Evolutionary conservation across 345 rosid genomes (phyloP).

Genomic region (Angophora floribunda): DNA sequence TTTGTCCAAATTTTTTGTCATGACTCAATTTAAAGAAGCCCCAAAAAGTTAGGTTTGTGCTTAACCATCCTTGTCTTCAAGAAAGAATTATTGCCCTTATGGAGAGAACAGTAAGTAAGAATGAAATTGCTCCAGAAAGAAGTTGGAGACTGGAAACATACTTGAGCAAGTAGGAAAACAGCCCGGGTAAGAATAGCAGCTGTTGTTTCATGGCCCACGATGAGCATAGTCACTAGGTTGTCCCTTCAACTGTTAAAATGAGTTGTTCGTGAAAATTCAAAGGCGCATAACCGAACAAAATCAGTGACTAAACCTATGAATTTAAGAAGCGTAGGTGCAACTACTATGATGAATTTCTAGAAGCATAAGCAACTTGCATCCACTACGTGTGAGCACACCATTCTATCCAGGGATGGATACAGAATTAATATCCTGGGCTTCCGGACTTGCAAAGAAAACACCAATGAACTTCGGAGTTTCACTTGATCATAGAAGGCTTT

Average conservation of each 20-base stretch:
- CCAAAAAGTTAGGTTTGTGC: too few species aligned
- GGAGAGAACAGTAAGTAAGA: neutral
- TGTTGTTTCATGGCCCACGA: slow-evolving; percentile 95
- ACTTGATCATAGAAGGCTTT: too few species aligned
- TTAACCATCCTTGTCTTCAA: too few species aligned
- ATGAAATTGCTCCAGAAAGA: neutral
- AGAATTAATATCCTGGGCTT: neutral
- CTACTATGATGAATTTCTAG: neutral
- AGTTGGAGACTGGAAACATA: slow-evolving; percentile 11
- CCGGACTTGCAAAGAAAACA: neutral
- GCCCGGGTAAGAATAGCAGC: slow-evolving; percentile 97
- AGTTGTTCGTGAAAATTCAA: neutral
- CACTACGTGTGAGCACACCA: neutral
- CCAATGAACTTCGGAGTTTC: too few species aligned
- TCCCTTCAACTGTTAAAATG: slow-evolving; percentile 57
- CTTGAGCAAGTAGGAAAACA: slow-evolving; percentile 81
- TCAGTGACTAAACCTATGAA: neutral
- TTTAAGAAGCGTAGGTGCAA: neutral
- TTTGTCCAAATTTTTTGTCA: too few species aligned
- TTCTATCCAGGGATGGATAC: neutral
- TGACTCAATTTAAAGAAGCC: too few species aligned
- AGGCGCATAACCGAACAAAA: neutral
- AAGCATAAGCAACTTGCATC: neutral
- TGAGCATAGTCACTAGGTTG: slow-evolving; percentile 87
- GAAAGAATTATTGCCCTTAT: neutral